Evolutionary conservation across 495 filamentous ascomycete genomes (phyloP).

Genomic region (Hypoxylon lienhwacheense): DNA sequence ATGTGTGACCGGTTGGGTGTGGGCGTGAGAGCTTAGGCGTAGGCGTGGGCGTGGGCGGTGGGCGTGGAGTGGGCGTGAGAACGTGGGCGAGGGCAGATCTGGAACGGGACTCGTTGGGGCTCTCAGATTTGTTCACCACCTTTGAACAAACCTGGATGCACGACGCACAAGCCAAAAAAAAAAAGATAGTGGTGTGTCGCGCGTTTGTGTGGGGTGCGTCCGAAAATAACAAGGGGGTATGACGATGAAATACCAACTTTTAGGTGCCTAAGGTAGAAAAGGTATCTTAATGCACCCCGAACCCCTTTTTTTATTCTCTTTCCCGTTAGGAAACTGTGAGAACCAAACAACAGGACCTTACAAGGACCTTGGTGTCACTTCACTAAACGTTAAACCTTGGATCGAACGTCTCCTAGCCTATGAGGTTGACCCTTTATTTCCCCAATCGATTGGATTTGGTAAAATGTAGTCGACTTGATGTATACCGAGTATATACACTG

Average conservation of each 20-base stretch:
- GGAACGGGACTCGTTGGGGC: constrained; percentile 40
- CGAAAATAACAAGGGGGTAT: constrained; percentile 37
- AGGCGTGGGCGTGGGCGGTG: neutral
- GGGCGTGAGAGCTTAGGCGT: constrained; percentile 29
- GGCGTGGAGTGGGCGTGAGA: constrained; percentile 31
- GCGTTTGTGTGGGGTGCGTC: constrained; percentile 43
- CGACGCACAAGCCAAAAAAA: no score
- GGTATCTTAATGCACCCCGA: constrained; percentile 27
- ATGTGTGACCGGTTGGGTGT: constrained; percentile 9
- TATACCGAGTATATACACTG: no score
- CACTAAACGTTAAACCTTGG: constrained; percentile 29
- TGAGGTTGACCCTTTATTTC: constrained; percentile 15
- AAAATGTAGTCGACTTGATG: constrained; percentile 16
- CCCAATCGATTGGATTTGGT: constrained; percentile 18
- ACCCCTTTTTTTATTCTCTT: constrained; percentile 21
- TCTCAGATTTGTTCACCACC: constrained; percentile 40
- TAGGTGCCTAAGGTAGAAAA: no score
- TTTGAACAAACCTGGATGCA: no score
- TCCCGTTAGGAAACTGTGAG: no score
- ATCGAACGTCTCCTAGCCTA: constrained; percentile 8
- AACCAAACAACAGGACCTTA: constrained; percentile 23
- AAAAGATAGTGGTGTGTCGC: constrained; percentile 37
- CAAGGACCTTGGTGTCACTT: constrained; percentile 23
- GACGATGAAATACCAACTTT: constrained; percentile 39
- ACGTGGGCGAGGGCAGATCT: constrained; percentile 41